These are phyloP conservation scores for Lolium perenne DNA, from an alignment of 176 grass and related monocot genomes.

Conservation along the genomic window DNA sequence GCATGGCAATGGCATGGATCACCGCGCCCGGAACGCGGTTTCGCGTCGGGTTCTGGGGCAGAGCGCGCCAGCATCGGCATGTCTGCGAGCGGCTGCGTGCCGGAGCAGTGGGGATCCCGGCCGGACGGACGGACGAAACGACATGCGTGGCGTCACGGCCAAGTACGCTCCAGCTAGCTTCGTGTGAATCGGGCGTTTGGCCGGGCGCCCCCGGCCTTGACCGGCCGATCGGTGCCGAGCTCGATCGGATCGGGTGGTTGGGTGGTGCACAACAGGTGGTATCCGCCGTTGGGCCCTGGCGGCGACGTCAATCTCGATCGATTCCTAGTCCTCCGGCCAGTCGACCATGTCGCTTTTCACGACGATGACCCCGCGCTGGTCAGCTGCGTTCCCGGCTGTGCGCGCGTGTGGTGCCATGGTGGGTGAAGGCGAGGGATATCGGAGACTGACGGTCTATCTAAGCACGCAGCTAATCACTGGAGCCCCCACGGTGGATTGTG, in stretches of 20 bases:
- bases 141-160: not conserved
- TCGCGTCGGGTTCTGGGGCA: not conserved
- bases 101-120: no score
- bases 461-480: slow-evolving; percentile 25
- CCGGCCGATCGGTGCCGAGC: not conserved
- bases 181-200: slow-evolving; percentile 21
- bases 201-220: not conserved
- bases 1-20: no score
- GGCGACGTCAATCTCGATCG: not conserved
- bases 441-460: not conserved
- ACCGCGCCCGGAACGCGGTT: not conserved
- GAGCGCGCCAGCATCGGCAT: not conserved
- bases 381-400: not conserved
- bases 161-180: not conserved
- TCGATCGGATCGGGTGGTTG: not conserved
- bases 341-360: not conserved
- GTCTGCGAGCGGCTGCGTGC: not conserved
- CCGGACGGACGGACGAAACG: not conserved
- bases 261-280: slow-evolving; percentile 25
- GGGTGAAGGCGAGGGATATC: not conserved
- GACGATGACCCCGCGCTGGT: not conserved
- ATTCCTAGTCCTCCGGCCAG: not conserved
- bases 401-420: not conserved
- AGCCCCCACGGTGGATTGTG: slow-evolving; percentile 34
- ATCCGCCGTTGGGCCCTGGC: not conserved